Percentiles rank a stretch among this genome's conserved stretches.
phyloP scores from a whole-genome alignment of 2,329 filamentous ascomycete species.

The Teratosphaeria gauchensis region DNA sequence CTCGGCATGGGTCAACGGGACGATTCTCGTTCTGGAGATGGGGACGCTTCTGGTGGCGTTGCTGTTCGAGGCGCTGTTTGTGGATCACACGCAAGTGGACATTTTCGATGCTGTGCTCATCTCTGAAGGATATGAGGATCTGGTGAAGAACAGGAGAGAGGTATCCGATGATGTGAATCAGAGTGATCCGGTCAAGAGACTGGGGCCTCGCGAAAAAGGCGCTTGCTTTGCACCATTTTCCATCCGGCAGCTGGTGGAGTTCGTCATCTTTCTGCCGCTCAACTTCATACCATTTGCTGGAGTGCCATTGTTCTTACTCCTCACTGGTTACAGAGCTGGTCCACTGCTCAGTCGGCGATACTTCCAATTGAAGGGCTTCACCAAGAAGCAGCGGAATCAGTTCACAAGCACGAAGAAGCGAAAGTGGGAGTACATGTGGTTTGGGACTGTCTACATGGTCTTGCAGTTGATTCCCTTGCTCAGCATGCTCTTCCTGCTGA shows the following conservation, averaged over 20 bases:
- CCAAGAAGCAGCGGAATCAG: slow-evolving; percentile 61
- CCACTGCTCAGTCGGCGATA: slow-evolving; percentile 87
- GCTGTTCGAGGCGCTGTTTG: slow-evolving; percentile 43
- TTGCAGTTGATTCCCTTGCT: slow-evolving; percentile 81
- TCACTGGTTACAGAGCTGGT: slow-evolving; percentile 79
- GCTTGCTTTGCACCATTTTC: slow-evolving; percentile 84
- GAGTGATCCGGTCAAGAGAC: slow-evolving; percentile 62
- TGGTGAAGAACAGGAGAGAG: slow-evolving; percentile 51
- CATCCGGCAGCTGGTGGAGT: slow-evolving; percentile 78
- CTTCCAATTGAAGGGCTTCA: slow-evolving; percentile 68
- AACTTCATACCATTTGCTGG: slow-evolving; percentile 81
- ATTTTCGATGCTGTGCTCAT: slow-evolving; percentile 77
- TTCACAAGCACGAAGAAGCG: slow-evolving; percentile 55
- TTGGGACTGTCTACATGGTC: slow-evolving; percentile 74
- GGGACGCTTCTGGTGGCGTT: slow-evolving; percentile 52
- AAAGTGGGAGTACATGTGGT: slow-evolving; percentile 83
- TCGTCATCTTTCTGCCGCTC: slow-evolving; percentile 57
- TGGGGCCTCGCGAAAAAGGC: slow-evolving; percentile 69
- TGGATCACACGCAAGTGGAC: slow-evolving; percentile 66
- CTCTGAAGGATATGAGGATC: slow-evolving; percentile 58
- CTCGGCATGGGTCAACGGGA: slow-evolving; percentile 81
- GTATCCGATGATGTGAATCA: slow-evolving; percentile 62
- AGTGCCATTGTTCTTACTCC: slow-evolving; percentile 72
- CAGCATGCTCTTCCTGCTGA: slow-evolving; percentile 91
- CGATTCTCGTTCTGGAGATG: slow-evolving; percentile 69